phyloP scores from a whole-genome alignment of 176 grass and related monocot genomes.

The Musa schizocarpa region DNA sequence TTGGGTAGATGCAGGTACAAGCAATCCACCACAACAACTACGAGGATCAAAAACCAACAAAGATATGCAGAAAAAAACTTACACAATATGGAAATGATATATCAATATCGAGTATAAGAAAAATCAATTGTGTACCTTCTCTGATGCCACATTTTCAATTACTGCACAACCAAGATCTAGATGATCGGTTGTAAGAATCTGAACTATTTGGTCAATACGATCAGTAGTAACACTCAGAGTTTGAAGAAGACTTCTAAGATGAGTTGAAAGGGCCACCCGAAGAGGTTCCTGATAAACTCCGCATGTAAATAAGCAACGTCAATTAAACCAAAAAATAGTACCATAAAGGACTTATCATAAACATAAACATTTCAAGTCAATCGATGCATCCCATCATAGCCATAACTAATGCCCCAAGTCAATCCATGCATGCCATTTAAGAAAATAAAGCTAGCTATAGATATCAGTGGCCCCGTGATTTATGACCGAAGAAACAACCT shows the following conservation, averaged over 20 bases:
- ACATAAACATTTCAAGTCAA: neutral
- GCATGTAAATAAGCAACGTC: neutral
- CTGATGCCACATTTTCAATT: slow-evolving; percentile 88
- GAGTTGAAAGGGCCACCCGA: slow-evolving; percentile 63
- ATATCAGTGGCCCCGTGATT: neutral
- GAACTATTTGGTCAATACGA: slow-evolving; percentile 63
- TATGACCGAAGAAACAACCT: slow-evolving; percentile 34
- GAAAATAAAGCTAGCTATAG: neutral
- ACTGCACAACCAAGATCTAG: slow-evolving; percentile 97
- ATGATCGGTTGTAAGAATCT: slow-evolving; percentile 80
- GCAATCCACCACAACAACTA: neutral
- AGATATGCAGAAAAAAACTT: neutral
- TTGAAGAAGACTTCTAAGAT: slow-evolving; percentile 80
- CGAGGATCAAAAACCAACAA: neutral
- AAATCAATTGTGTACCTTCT: slow-evolving; percentile 48
- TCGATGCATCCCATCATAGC: neutral
- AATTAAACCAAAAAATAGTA: neutral
- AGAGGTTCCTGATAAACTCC: slow-evolving; percentile 62
- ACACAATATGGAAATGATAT: neutral
- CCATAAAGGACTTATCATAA: no score
- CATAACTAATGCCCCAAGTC: neutral
- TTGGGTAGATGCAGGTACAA: no score
- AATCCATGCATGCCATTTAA: neutral
- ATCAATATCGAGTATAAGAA: neutral
- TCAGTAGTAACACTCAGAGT: slow-evolving; percentile 65